These are phyloP conservation scores for Ambrosiella cleistominuta DNA, from an alignment of 2,329 filamentous ascomycete species.

Conservation along the genomic window DNA sequence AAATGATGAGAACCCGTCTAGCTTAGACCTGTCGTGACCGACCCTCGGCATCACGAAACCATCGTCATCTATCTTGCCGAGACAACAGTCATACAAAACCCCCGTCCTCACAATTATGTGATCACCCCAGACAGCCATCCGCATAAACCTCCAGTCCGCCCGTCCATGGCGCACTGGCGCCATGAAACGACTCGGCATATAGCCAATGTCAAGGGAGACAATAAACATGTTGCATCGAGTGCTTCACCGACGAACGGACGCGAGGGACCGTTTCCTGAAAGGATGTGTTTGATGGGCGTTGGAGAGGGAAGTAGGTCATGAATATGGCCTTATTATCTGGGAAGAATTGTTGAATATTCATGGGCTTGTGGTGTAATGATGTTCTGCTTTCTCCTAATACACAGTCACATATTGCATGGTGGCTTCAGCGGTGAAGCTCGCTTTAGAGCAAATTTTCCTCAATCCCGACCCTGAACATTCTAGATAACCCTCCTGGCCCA, in stretches of 20 bases:
- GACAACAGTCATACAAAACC: background rate
- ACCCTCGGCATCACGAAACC: background rate
- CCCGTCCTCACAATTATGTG: background rate
- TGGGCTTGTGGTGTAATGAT: no score
- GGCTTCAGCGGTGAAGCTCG: no score
- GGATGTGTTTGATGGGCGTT: no score
- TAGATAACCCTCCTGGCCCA: no score
- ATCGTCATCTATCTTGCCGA: background rate
- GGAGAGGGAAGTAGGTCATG: no score
- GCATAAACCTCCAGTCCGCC: background rate
- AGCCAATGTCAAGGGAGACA: background rate
- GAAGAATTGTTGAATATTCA: no score
- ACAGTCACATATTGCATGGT: no score
- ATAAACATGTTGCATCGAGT: background rate
- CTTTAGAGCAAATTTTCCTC: no score
- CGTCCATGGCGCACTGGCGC: background rate
- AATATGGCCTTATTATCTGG: no score
- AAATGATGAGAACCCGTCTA: background rate
- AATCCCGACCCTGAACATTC: no score
- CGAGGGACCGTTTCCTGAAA: no score
- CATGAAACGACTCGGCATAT: background rate
- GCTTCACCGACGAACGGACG: background rate
- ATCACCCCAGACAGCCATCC: background rate
- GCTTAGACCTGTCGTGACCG: background rate
- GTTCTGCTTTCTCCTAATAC: no score